These are phyloP conservation scores for Erysimum cheiri DNA, from an alignment of 441 rosid genomes.

Conservation along the genomic window DNA sequence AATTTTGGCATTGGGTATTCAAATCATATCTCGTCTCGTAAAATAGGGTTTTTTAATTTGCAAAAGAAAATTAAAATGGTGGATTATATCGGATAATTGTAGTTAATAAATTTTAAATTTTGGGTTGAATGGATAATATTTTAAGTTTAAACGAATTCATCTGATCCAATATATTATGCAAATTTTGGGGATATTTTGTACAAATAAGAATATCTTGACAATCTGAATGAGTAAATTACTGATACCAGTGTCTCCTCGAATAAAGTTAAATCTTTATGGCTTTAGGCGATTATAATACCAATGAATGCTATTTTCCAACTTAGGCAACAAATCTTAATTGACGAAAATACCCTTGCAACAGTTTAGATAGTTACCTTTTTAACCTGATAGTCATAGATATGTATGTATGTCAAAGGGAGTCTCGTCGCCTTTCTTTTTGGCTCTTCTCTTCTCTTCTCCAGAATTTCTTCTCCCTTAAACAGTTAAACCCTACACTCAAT, in stretches of 20 bases:
- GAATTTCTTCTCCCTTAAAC: conserved; percentile 15
- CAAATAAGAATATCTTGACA: no score
- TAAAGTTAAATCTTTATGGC: not conserved
- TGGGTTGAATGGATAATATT: no score
- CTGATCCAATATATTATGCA: no score
- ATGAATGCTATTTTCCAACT: not conserved
- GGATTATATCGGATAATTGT: no score
- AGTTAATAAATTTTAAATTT: no score
- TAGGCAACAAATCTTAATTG: not conserved
- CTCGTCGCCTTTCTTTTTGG: conserved; percentile 6
- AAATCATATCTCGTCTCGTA: no score
- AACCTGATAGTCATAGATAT: not conserved
- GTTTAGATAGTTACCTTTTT: not conserved
- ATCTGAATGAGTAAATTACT: not conserved
- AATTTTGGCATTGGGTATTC: no score
- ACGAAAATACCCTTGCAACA: not conserved
- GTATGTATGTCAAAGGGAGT: not conserved
- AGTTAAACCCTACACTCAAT: conserved; percentile 8
- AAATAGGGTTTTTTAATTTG: no score
- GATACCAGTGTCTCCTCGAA: not conserved
- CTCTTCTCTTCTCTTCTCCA: conserved; percentile 21
- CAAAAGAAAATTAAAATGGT: no score
- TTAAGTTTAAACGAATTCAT: no score
- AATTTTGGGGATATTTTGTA: no score
- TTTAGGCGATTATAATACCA: not conserved